A percentile compares a stretch with the other conserved stretches of the same genome.
Conservation (phyloP, 768 basidiomycete genomes). For the Russula earlei region DNA sequence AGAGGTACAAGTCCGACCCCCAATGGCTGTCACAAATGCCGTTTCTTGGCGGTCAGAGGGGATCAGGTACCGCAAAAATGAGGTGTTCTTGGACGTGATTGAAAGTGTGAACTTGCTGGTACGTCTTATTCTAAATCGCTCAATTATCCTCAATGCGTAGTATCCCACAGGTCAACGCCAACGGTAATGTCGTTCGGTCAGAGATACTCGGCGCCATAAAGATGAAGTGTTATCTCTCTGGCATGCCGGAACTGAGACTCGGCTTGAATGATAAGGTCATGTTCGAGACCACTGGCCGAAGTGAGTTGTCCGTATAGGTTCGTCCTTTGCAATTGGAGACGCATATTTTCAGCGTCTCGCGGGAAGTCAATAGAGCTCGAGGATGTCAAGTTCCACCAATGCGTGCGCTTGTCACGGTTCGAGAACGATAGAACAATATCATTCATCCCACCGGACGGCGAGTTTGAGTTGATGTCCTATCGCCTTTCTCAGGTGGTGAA, state of each 20-base stretch:
- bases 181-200: conserved; percentile 92
- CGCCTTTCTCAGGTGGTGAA: conserved; percentile 95
- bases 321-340: neutral
- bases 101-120: conserved; percentile 96
- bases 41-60: conserved; percentile 98
- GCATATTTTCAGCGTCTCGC: conserved; percentile 46
- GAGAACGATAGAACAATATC: conserved; percentile 99
- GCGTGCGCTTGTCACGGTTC: conserved; percentile 91
- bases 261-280: conserved; percentile 99
- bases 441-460: conserved; percentile 98
- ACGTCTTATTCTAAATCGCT: conserved; percentile 22
- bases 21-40: conserved; percentile 96
- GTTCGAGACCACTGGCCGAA: conserved; percentile 95
- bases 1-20: conserved; percentile 75
- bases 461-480: conserved; percentile 98
- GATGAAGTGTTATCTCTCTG: conserved; percentile 99
- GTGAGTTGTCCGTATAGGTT: conserved; percentile 37
- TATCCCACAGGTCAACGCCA: conserved; percentile 74
- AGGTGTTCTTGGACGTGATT: conserved; percentile 97
- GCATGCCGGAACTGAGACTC: conserved; percentile 96
- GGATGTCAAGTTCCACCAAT: conserved; percentile 99
- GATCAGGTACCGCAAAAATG: conserved; percentile 95
- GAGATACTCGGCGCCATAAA: conserved; percentile 98
- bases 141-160: neutral
- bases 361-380: conserved; percentile 99